Evolutionary conservation across 2,329 filamentous ascomycete genomes (phyloP).

Genomic region (Mariannaea elegans): DNA sequence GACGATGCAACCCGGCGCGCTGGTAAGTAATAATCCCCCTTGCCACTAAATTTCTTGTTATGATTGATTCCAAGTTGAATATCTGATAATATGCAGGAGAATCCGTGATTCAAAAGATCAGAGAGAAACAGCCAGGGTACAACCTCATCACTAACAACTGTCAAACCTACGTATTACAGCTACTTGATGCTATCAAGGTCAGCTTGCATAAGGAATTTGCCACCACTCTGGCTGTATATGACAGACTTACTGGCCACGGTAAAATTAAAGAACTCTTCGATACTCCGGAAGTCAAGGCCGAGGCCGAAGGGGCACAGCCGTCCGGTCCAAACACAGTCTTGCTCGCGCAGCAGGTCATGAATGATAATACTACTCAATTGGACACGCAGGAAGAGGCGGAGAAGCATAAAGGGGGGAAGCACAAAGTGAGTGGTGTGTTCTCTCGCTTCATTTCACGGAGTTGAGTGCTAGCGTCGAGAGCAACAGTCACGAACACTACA

Average conservation of each 20-base stretch:
- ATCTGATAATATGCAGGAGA: constrained; percentile 50
- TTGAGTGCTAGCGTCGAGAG: neutral
- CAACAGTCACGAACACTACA: too few species aligned
- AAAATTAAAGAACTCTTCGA: constrained; percentile 62
- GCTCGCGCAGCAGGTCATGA: constrained; percentile 61
- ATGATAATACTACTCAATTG: constrained; percentile 61
- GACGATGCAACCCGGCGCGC: constrained; percentile 61
- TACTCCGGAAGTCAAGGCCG: constrained; percentile 39
- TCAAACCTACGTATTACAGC: constrained; percentile 62
- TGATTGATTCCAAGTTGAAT: neutral
- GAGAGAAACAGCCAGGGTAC: constrained; percentile 58
- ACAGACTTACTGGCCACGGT: constrained; percentile 58
- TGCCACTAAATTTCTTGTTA: neutral
- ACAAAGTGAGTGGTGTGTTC: neutral
- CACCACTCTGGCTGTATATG: constrained; percentile 62
- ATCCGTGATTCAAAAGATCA: constrained; percentile 61
- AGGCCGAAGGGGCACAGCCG: constrained; percentile 1
- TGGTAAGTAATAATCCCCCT: constrained; percentile 45
- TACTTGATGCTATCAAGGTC: constrained; percentile 64
- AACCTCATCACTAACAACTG: constrained; percentile 70
- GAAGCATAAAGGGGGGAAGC: constrained; percentile 3
- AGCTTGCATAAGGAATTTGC: constrained; percentile 60
- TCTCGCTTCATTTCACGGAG: constrained; percentile 29
- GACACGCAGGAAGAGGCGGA: constrained; percentile 50
- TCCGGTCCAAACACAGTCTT: constrained; percentile 53